Base-by-base conservation (phyloP, 495 filamentous ascomycete genomes). In the Podospora anserina region DNA sequence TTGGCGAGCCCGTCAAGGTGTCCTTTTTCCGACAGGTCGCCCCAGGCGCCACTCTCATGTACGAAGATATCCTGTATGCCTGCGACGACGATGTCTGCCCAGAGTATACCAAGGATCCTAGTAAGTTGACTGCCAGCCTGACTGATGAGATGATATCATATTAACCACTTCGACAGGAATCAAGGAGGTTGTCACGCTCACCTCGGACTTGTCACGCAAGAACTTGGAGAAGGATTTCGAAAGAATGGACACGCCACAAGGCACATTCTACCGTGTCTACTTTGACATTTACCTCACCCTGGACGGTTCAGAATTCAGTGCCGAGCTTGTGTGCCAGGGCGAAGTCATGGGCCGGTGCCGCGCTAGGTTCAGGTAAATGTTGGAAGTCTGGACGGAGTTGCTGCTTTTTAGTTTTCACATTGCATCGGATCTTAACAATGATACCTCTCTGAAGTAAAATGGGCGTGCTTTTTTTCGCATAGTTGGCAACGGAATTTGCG, bases 151-250 rank as follows among this genome's bases (percentile, higher is more conserved):
- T n/a, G 26, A 70, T 70, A 20, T 4, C 66, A 68, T 19, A 74
- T 49, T 49, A 49, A 49, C 13, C 39, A 49, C 15, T 13, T 49
- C 5, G 13, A 18, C 39, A 99, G 94, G 94, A 70, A 97, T 99
- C 88, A 98, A 98, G 85, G 95, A 99, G 80, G 93, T 99, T 34
- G 96, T 99, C 68, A 99, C 95, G 2, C 89, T 99, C 55, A 98
- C 96, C 9, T 97, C 93, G 58, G 95, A 99, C 78, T 85, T 99
- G 49, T 97, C 93, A 18, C 90, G 95, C 69, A 99, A 99, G 85
- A 98, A 97, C 77, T 88, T 99, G 1, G 95, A 99, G 79, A 98
- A 97, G 78, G 95, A 99, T 77, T 99, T 99, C 69, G 95, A 99
- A 81, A 88, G 96, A 73, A 99, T 99, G 95, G 95, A 99, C 79